Percentiles rank a stretch among this genome's conserved stretches.
These are phyloP conservation scores for Neolentinus lepideus DNA, from an alignment of 1,284 basidiomycete species.

Conservation along the genomic window DNA sequence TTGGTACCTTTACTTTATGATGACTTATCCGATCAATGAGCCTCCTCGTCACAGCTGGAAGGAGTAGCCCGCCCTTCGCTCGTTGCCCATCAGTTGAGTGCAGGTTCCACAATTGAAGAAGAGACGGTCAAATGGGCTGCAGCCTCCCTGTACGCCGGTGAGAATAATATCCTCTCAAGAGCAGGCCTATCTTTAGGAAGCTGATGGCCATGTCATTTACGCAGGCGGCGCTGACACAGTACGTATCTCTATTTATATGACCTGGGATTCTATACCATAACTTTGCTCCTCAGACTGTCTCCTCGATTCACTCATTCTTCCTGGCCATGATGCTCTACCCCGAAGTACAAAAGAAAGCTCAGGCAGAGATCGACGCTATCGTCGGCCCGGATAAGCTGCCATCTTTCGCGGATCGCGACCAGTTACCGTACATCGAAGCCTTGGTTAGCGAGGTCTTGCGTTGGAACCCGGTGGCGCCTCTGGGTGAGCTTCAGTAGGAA, in stretches of 20 bases:
- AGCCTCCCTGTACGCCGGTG: conserved; percentile 9
- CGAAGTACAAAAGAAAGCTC: neutral
- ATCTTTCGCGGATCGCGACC: neutral
- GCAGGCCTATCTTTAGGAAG: neutral
- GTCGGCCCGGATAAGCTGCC: neutral
- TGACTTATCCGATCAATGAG: neutral
- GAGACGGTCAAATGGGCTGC: conserved; percentile 10
- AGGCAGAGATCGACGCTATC: neutral
- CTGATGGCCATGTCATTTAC: neutral
- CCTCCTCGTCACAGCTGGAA: neutral
- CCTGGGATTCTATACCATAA: no score
- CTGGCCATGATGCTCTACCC: neutral
- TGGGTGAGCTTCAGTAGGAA: neutral
- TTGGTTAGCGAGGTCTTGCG: neutral
- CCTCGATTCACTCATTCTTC: neutral
- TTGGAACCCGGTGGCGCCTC: neutral
- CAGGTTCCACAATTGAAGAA: conserved; percentile 1
- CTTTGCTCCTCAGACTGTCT: no score
- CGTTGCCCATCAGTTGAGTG: neutral
- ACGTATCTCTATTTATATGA: no score
- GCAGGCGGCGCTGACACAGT: neutral
- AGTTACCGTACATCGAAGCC: neutral
- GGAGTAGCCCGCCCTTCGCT: neutral
- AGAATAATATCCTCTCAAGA: neutral
- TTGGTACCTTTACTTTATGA: neutral